A percentile compares a stretch with the other conserved stretches of the same genome.
These are phyloP conservation scores for Sporothrix pseudoabietina DNA, from an alignment of 2,329 filamentous ascomycete species.

Conservation along the genomic window DNA sequence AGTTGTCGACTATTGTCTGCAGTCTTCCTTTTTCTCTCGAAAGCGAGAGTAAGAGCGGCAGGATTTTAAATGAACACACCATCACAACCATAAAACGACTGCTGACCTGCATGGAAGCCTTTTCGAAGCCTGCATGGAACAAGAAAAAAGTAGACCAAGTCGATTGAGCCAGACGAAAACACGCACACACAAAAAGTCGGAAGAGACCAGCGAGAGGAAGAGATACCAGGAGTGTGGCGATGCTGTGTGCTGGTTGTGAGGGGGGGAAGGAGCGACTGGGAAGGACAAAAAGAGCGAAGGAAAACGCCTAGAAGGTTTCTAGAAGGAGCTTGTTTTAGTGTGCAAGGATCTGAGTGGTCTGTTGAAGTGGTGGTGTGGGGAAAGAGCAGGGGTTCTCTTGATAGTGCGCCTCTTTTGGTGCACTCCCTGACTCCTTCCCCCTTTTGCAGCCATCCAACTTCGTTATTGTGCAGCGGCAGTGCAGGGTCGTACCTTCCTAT, in stretches of 20 bases:
- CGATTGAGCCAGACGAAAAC: neutral
- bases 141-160: neutral
- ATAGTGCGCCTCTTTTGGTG: neutral
- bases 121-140: conserved; percentile 14
- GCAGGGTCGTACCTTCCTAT: neutral
- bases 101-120: conserved; percentile 9
- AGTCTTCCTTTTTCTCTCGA: no score
- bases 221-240: neutral
- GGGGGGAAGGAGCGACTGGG: neutral
- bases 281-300: neutral
- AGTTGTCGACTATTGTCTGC: no score
- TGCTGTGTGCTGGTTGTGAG: neutral
- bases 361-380: neutral
- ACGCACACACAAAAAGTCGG: neutral
- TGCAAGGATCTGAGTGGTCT: neutral
- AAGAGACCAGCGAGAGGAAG: neutral
- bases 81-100: neutral
- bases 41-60: neutral
- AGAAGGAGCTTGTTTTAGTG: conserved; percentile 32
- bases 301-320: conserved; percentile 32
- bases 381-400: neutral
- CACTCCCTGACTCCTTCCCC: neutral
- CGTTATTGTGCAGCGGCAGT: neutral
- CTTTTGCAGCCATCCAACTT: neutral
- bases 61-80: neutral